Evolutionary conservation across 768 basidiomycete genomes (phyloP), one percentile per base, ranked within the genome.

Genomic region (Coprinellus micaceus): DNA sequence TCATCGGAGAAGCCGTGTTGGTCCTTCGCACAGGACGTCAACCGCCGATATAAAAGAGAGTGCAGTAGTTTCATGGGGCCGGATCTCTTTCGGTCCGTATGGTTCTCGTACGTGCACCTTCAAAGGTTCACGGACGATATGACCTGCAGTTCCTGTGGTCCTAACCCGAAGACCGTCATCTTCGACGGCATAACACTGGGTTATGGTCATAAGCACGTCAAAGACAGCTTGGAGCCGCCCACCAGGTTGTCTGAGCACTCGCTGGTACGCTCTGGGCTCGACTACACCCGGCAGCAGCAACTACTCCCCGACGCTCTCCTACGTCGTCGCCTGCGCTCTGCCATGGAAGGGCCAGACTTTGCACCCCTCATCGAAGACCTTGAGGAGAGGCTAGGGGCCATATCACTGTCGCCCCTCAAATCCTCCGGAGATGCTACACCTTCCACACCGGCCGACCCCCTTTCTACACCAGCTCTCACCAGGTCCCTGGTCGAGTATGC

Each of bases 1-100:
- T 53, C 67, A 10, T 75, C 74, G 1, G 71, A 75, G 57, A 74
- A 67, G 0, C 73, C 71, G 13, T 33, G 1, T 74, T 74, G 53
- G 56, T 52, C 56, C 5, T 50, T 58, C 6, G 40, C 7, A 37
- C 36, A 37, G 17, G 15, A 43, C 40, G 19, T 15, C n/a, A n/a
- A n/a, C n/a, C n/a, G n/a, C n/a, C n/a, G n/a, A n/a, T n/a, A n/a
- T n/a, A n/a, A n/a, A n/a, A n/a, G n/a, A n/a, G n/a, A n/a, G n/a
- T n/a, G n/a, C n/a, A n/a, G n/a, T n/a, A n/a, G n/a, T n/a, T n/a
- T n/a, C n/a, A n/a, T n/a, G n/a, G n/a, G n/a, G n/a, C n/a, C n/a
- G n/a, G n/a, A n/a, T n/a, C n/a, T n/a, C n/a, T n/a, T n/a, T n/a
- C n/a, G n/a, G n/a, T n/a, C n/a, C n/a, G n/a, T n/a, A n/a, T n/a